Evolutionary conservation across 345 rosid genomes (phyloP), one percentile per base, ranked within the genome.

Genomic region (Dimocarpus longan): DNA sequence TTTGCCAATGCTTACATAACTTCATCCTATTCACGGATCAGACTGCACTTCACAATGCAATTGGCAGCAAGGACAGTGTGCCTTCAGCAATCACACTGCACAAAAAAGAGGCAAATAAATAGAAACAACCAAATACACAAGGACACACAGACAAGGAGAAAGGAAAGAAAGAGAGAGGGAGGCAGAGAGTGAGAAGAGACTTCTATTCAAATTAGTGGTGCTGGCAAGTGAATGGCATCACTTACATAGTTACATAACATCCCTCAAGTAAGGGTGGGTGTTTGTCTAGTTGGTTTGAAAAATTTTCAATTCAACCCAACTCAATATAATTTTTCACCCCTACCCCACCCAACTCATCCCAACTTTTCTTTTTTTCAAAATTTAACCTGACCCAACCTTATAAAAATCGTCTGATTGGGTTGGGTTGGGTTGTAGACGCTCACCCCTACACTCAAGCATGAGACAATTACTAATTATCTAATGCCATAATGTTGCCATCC

Each of bases 41-140:
- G 57, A 26, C 60, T 48, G 19, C 59, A 22, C 21, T 48, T 50
- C 73, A 46, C n/a, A 7, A 48, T 16, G 2, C 40, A 22, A 46
- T 13, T 48, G 73, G 60, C 75, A 72, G 28, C 19, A 32, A 72
- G 16, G 32, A 57, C 12, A 56, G 48, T 37, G 75, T 19, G 28
- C 16, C 66, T 21, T 21, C 8, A 5, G 50, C 66, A 28, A 72
- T 19, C 75, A 72, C 26, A 71, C 44, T 71, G 44, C 75, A 28
- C 16, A 71, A 18, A 26, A 26, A 26, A 26, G 28, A 26, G 28
- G 28, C 28, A 26, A 26, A 26, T 26, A 26, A 26, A 26, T 26
- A 26, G 28, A 26, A 16, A 54, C 5, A 71, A 56, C 18, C 43
- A 28, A 7, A 72, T 50, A 69, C 16, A 43, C 18, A 43, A 9